These are phyloP conservation scores for Colletotrichum sp. DNA, from an alignment of 2,329 filamentous ascomycete genomes.

Conservation along the genomic window DNA sequence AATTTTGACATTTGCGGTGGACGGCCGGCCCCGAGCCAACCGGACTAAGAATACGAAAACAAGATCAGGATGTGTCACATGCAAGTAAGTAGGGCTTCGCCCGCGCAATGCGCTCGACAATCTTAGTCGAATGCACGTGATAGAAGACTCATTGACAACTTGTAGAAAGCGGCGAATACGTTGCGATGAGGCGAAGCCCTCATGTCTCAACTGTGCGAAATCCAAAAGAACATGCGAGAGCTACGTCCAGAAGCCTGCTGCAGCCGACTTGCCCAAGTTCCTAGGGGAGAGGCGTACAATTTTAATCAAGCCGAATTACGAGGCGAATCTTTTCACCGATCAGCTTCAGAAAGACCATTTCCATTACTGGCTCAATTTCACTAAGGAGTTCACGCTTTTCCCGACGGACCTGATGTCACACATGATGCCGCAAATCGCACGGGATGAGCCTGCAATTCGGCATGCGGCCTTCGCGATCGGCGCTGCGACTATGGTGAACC, in stretches of 20 bases:
- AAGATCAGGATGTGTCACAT: conserved; percentile 8
- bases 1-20: neutral
- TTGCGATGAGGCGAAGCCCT: conserved; percentile 2
- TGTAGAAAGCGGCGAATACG: neutral
- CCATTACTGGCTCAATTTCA: conserved; percentile 4
- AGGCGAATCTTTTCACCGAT: neutral
- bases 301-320: neutral
- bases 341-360: conserved; percentile 15
- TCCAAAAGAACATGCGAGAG: conserved; percentile 1
- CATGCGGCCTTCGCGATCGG: conserved; percentile 46
- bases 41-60: neutral
- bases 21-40: neutral
- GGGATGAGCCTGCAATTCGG: conserved; percentile 29
- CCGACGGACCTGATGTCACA: neutral
- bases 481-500: conserved; percentile 32
- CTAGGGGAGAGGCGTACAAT: neutral
- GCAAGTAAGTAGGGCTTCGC: neutral
- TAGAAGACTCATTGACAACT: neutral
- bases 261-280: neutral
- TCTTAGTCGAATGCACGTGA: neutral
- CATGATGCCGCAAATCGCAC: conserved; percentile 23
- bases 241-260: neutral
- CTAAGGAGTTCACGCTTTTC: neutral
- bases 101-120: neutral
- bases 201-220: conserved; percentile 1